These are phyloP conservation scores for Aspergillus sp. DNA, from an alignment of 2,329 filamentous ascomycete genomes.

Conservation along the genomic window DNA sequence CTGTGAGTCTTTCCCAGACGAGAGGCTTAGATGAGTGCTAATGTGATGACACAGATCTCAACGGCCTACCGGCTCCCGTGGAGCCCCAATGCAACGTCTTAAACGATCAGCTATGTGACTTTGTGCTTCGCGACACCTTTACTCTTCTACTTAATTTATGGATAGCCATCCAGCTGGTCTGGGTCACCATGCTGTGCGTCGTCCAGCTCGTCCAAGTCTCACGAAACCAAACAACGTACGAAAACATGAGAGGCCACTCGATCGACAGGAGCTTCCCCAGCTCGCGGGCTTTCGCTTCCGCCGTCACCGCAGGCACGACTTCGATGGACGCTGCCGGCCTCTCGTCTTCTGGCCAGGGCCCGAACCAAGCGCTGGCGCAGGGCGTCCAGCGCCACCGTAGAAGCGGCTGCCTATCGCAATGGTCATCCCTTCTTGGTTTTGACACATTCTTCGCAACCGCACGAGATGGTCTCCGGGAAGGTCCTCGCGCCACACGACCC, in stretches of 20 bases:
- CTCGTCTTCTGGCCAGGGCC: conserved; percentile 67
- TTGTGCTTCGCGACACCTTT: conserved; percentile 81
- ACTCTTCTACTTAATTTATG: conserved; percentile 80
- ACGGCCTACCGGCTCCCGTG: conserved; percentile 58
- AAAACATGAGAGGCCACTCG: conserved; percentile 86
- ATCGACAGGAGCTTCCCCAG: conserved; percentile 59
- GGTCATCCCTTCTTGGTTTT: conserved; percentile 83
- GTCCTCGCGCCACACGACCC: conserved; percentile 53
- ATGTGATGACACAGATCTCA: conserved; percentile 60
- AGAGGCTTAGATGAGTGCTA: conserved; percentile 2
- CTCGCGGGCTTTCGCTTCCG: conserved; percentile 63
- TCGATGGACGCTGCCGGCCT: conserved; percentile 72
- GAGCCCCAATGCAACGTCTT: conserved; percentile 71
- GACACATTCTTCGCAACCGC: conserved; percentile 95
- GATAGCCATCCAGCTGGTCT: conserved; percentile 82
- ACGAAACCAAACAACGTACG: conserved; percentile 91
- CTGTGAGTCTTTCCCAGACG: conserved; percentile 58
- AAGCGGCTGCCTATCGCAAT: conserved; percentile 71
- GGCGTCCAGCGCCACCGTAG: conserved; percentile 53
- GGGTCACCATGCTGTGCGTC: conserved; percentile 95
- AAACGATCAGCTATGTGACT: conserved; percentile 72
- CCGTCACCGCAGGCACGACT: conserved; percentile 73
- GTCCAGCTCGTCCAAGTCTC: conserved; percentile 94
- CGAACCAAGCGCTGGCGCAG: conserved; percentile 59
- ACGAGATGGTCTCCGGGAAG: conserved; percentile 67